Evolutionary conservation across 164 flowering plant species (phyloP).

Genomic region (Macadamia tetraphylla): DNA sequence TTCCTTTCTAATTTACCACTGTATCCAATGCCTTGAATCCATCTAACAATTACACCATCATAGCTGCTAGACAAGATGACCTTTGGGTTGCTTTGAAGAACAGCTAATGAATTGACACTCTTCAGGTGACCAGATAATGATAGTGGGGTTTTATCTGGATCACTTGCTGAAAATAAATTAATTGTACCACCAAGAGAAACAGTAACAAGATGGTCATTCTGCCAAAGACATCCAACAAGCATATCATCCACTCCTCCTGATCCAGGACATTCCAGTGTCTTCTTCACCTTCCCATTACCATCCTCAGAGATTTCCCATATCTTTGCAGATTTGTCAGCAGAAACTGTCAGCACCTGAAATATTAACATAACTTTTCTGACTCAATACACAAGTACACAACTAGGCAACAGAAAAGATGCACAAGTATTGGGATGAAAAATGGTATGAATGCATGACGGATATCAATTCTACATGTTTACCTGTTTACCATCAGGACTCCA

Average conservation of each 20-base stretch:
- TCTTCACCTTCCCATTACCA: conserved; percentile 63
- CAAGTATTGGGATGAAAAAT: not conserved
- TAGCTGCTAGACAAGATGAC: conserved; percentile 76
- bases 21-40: conserved; percentile 84
- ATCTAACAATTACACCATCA: conserved; percentile 84
- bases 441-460: not conserved
- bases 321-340: conserved; percentile 97
- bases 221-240: conserved; percentile 98
- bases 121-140: conserved; percentile 89
- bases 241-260: conserved; percentile 95
- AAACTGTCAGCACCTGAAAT: conserved; percentile 79
- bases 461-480: conserved; percentile 25
- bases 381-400: conserved; percentile 5
- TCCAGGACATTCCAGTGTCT: conserved; percentile 58
- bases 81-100: conserved; percentile 51
- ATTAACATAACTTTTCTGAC: conserved; percentile 6
- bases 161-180: conserved; percentile 67
- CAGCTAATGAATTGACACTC: conserved; percentile 54
- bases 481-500: conserved; percentile 93
- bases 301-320: conserved; percentile 82
- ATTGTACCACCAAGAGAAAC: conserved; percentile 94
- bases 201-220: conserved; percentile 73
- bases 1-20: conserved; percentile 73
- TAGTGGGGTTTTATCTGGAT: conserved; percentile 67
- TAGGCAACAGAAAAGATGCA: conserved; percentile 4